Percentiles rank a stretch among this genome's conserved stretches.
Conservation (phyloP, 192 early-diverging fungal species). For the Linnemannia schmuckeri region DNA sequence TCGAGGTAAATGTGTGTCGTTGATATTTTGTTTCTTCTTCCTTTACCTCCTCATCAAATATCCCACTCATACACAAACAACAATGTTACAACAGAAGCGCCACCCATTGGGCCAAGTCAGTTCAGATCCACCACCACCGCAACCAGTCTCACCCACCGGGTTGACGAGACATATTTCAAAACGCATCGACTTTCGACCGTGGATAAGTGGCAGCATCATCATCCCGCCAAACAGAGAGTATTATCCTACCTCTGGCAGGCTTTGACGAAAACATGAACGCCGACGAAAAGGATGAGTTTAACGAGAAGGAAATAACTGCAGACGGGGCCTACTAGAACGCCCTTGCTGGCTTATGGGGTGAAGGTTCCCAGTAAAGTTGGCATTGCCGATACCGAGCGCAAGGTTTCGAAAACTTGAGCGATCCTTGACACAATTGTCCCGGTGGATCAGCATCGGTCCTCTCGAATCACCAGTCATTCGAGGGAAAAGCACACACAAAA, state of each 20-base stretch:
- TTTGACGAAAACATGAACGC: conserved; percentile 24
- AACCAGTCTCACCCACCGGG: background rate
- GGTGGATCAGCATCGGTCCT: conserved; percentile 6
- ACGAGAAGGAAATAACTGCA: conserved; percentile 5
- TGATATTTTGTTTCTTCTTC: too few species aligned
- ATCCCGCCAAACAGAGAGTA: conserved; percentile 11
- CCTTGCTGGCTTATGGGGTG: conserved; percentile 36
- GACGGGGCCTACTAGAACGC: conserved; percentile 35
- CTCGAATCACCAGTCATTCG: conserved; percentile 5
- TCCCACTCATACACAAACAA: background rate
- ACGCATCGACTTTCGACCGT: background rate
- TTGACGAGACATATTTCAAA: conserved; percentile 29
- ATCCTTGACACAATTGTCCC: conserved; percentile 21
- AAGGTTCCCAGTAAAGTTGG: conserved; percentile 46
- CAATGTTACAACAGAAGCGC: background rate
- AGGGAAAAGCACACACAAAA: conserved; percentile 5
- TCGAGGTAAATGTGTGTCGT: too few species aligned
- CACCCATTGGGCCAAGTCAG: background rate
- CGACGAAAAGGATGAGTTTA: conserved; percentile 2
- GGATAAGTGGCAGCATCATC: background rate
- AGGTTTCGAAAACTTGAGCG: conserved; percentile 40
- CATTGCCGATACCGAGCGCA: conserved; percentile 33
- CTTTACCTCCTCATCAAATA: background rate
- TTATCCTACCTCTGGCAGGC: conserved; percentile 25
- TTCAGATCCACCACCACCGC: background rate